A percentile compares a stretch with the other conserved stretches of the same genome.
Evolutionary conservation across 163 green algal genomes (phyloP).

Genomic region (Prototheca cutis): DNA sequence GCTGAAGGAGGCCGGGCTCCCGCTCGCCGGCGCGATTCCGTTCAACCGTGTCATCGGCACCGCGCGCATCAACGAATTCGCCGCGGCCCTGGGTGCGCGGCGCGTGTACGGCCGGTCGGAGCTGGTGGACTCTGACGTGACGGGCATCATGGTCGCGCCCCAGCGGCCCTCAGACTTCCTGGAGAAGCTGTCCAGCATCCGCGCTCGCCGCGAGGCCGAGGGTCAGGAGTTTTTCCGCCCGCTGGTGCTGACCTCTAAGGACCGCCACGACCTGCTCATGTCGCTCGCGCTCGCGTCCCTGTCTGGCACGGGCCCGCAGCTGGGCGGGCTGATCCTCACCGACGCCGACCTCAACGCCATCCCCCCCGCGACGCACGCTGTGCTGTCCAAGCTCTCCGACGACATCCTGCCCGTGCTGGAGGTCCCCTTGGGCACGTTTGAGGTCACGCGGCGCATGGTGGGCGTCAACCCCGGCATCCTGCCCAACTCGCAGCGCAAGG

Average conservation of each 20-base stretch:
- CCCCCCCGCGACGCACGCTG: not conserved
- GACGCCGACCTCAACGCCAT: constrained; percentile 1
- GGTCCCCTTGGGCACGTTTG: constrained; percentile 14
- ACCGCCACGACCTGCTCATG: constrained; percentile 58
- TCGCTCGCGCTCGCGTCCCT: constrained; percentile 38
- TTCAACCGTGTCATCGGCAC: constrained; percentile 36
- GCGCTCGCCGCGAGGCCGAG: not conserved
- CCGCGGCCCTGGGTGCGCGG: constrained; percentile 25
- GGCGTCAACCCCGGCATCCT: constrained; percentile 36
- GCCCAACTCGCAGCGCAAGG: constrained; percentile 49
- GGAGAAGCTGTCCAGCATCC: constrained; percentile 11
- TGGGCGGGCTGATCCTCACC: constrained; percentile 16
- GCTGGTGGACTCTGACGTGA: constrained; percentile 29
- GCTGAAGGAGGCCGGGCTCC: constrained; percentile 33
- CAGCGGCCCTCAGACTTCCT: constrained; percentile 22
- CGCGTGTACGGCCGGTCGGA: constrained; percentile 28
- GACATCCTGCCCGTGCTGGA: constrained; percentile 17
- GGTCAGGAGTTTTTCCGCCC: constrained; percentile 17
- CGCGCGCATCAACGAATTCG: constrained; percentile 56
- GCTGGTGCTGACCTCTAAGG: constrained; percentile 52
- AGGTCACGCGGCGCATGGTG: constrained; percentile 5
- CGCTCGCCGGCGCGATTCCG: constrained; percentile 47
- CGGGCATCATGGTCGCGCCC: constrained; percentile 24
- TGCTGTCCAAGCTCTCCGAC: not conserved
- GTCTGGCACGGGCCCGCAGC: constrained; percentile 9